These are phyloP conservation scores for Phytophthora cactorum DNA, from an alignment of 352 stramenopile genomes.

Conservation along the genomic window DNA sequence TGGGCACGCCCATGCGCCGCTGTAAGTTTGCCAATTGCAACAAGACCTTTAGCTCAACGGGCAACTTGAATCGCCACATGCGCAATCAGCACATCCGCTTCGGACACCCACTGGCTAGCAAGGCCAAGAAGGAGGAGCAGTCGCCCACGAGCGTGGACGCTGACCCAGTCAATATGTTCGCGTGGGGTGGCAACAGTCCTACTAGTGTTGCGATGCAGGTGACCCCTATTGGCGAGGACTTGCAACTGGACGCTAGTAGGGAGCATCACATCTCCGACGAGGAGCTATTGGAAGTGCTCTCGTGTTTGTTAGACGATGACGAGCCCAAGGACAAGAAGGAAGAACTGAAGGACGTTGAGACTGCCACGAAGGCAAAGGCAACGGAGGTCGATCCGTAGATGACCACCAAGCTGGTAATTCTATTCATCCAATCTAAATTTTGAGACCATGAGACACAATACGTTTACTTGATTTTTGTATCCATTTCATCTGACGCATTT, in stretches of 20 bases:
- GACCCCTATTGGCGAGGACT: constrained; percentile 15
- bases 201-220: constrained; percentile 7
- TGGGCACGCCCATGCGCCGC: constrained; percentile 36
- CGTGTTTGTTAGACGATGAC: constrained; percentile 46
- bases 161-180: constrained; percentile 6
- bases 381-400: neutral
- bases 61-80: constrained; percentile 68
- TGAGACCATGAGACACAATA: neutral
- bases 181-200: constrained; percentile 9
- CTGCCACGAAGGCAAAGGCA: neutral
- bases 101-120: constrained; percentile 28
- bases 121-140: constrained; percentile 17
- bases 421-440: neutral
- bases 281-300: constrained; percentile 46
- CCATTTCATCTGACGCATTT: neutral
- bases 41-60: constrained; percentile 72
- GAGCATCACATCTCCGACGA: constrained; percentile 31
- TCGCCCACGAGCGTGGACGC: constrained; percentile 33
- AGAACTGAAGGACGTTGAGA: neutral
- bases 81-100: constrained; percentile 55
- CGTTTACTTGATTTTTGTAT: constrained; percentile 14
- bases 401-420: neutral
- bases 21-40: constrained; percentile 52
- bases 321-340: constrained; percentile 12
- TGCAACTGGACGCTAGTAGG: constrained; percentile 22